Evolutionary conservation across 345 rosid species (phyloP).

Genomic region (Syzygium jambos): DNA sequence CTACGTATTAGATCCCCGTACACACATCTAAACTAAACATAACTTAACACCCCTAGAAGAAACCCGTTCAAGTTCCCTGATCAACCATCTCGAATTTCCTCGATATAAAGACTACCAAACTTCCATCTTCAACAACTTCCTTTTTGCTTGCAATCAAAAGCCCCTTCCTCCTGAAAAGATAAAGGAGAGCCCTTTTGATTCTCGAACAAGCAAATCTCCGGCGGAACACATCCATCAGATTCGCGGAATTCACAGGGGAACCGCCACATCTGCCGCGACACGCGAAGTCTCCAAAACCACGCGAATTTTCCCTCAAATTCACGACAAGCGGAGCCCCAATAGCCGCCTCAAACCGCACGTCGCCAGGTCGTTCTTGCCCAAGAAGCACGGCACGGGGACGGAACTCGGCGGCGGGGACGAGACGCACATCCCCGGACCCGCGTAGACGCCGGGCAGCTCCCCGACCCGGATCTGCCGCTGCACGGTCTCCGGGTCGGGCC

Average conservation of each 20-base stretch:
- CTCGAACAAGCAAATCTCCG: not conserved
- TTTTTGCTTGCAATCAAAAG: not conserved
- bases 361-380: slow-evolving; percentile 14
- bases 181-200: slow-evolving; percentile 8
- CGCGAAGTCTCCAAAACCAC: not conserved
- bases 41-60: not conserved
- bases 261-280: not conserved
- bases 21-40: not conserved
- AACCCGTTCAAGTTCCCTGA: not conserved
- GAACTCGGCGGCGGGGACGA: slow-evolving; percentile 58
- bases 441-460: slow-evolving; percentile 15
- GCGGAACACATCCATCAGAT: not conserved
- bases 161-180: slow-evolving; percentile 26
- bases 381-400: slow-evolving; percentile 46
- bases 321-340: slow-evolving; percentile 4
- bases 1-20: not conserved
- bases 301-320: not conserved
- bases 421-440: slow-evolving; percentile 17
- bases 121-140: not conserved
- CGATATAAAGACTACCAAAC: not conserved
- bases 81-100: not conserved
- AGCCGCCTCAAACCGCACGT: slow-evolving; percentile 7
- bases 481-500: slow-evolving; percentile 40
- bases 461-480: slow-evolving; percentile 22
- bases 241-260: not conserved